Conservation (phyloP, 2,329 filamentous ascomycete genomes). For the Triangularia setosa region DNA sequence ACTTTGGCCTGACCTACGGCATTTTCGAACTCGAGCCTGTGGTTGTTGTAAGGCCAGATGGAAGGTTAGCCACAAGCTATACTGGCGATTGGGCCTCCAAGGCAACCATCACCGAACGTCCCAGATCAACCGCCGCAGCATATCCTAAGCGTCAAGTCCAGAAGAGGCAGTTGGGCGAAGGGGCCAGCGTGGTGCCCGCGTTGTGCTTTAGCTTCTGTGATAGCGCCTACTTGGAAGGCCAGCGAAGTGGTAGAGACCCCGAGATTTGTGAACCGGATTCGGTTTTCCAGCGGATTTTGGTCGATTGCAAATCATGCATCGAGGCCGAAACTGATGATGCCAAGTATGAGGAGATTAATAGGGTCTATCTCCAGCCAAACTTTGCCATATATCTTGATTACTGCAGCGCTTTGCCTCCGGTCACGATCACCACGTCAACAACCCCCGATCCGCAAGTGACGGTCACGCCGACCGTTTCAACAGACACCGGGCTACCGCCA, state of each 20-base stretch:
- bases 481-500: constrained; percentile 17
- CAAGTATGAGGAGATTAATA: constrained; percentile 26
- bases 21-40: constrained; percentile 52
- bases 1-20: constrained; percentile 60
- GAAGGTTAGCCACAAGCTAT: constrained; percentile 41
- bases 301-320: constrained; percentile 43
- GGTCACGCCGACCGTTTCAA: constrained; percentile 6
- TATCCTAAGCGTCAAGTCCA: not conserved
- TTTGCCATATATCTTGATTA: constrained; percentile 45
- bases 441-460: constrained; percentile 12
- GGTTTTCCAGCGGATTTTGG: constrained; percentile 37
- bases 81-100: constrained; percentile 57
- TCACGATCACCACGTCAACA: constrained; percentile 14
- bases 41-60: constrained; percentile 31
- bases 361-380: constrained; percentile 34
- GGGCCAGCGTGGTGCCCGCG: constrained; percentile 34
- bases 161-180: not conserved
- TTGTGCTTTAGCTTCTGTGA: constrained; percentile 54
- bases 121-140: constrained; percentile 25
- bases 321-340: constrained; percentile 20
- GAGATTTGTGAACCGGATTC: constrained; percentile 46
- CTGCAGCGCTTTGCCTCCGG: constrained; percentile 34
- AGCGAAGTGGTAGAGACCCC: constrained; percentile 43
- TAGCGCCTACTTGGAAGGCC: constrained; percentile 43
- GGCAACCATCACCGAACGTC: constrained; percentile 41